These are phyloP conservation scores for Taxawa tesnikishii DNA, from an alignment of 2,329 filamentous ascomycete species.

Conservation along the genomic window DNA sequence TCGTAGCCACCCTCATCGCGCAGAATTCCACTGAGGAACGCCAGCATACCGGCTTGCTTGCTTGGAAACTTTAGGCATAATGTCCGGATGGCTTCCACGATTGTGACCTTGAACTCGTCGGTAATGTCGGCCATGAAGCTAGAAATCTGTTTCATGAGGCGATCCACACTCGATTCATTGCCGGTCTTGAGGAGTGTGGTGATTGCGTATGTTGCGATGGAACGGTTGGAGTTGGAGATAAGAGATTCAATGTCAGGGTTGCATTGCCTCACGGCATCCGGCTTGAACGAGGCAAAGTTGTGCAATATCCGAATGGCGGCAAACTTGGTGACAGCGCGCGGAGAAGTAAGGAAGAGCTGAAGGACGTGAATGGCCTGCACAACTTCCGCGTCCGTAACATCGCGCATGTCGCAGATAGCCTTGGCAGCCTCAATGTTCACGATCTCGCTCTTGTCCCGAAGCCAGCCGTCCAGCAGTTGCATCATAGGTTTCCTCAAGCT, in stretches of 20 bases:
- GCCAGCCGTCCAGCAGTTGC: slow-evolving; percentile 88
- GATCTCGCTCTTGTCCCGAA: slow-evolving; percentile 98
- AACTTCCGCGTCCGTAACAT: slow-evolving; percentile 85
- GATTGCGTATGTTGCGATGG: slow-evolving; percentile 95
- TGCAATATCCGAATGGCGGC: slow-evolving; percentile 93
- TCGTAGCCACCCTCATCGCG: slow-evolving; percentile 96
- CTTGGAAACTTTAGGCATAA: slow-evolving; percentile 94
- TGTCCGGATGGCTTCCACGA: slow-evolving; percentile 94
- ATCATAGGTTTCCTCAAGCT: slow-evolving; percentile 92
- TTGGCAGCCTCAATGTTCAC: slow-evolving; percentile 99
- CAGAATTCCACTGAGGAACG: slow-evolving; percentile 92
- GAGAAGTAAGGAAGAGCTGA: slow-evolving; percentile 92
- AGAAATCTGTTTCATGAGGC: slow-evolving; percentile 96
- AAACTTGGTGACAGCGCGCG: slow-evolving; percentile 92
- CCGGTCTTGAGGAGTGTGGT: slow-evolving; percentile 96
- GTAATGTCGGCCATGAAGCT: slow-evolving; percentile 98
- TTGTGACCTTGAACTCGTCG: slow-evolving; percentile 99
- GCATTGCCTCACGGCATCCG: slow-evolving; percentile 79
- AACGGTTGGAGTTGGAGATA: slow-evolving; percentile 93
- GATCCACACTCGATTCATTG: slow-evolving; percentile 92
- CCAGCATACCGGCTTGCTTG: slow-evolving; percentile 96
- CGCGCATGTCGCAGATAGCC: slow-evolving; percentile 88
- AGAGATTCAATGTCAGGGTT: slow-evolving; percentile 96
- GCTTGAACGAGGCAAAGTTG: slow-evolving; percentile 94
- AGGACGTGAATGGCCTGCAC: slow-evolving; percentile 87